Evolutionary conservation across 345 rosid species (phyloP).

Genomic region (Melastoma malabathricum): DNA sequence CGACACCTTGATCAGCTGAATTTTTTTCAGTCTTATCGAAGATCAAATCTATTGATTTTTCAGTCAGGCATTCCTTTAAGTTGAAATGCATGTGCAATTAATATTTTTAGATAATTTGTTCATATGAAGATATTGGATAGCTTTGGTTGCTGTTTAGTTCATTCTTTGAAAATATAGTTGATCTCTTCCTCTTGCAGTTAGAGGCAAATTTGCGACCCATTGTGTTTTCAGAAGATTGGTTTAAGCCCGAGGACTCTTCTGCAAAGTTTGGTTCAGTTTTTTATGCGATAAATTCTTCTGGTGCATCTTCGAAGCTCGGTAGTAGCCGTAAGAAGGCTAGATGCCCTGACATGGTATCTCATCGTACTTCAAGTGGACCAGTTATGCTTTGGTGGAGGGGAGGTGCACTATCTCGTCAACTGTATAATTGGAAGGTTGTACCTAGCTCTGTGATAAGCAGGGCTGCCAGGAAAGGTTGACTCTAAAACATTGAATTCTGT

Average conservation of each 20-base stretch:
- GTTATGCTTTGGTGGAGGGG: slow-evolving; percentile 94
- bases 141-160: neutral
- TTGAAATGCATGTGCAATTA: too few species aligned
- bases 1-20: too few species aligned
- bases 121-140: neutral
- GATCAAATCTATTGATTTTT: too few species aligned
- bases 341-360: slow-evolving; percentile 30
- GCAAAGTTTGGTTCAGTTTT: slow-evolving; percentile 57
- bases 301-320: slow-evolving; percentile 50
- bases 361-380: slow-evolving; percentile 48
- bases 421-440: slow-evolving; percentile 78
- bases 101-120: too few species aligned
- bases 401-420: slow-evolving; percentile 59
- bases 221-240: slow-evolving; percentile 76
- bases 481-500: slow-evolving; percentile 6
- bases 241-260: slow-evolving; percentile 56
- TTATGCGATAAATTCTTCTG: slow-evolving; percentile 44
- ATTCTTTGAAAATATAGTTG: neutral
- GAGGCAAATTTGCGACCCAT: slow-evolving; percentile 65
- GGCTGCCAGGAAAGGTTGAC: slow-evolving; percentile 89
- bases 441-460: slow-evolving; percentile 52
- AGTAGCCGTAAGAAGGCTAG: slow-evolving; percentile 49
- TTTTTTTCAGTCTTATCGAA: too few species aligned
- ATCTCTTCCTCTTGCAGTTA: slow-evolving; percentile 31
- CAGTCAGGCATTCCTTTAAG: too few species aligned